A percentile compares a stretch with the other conserved stretches of the same genome.
phyloP scores from a whole-genome alignment of 768 basidiomycete species.

The Pholiota conissans region DNA sequence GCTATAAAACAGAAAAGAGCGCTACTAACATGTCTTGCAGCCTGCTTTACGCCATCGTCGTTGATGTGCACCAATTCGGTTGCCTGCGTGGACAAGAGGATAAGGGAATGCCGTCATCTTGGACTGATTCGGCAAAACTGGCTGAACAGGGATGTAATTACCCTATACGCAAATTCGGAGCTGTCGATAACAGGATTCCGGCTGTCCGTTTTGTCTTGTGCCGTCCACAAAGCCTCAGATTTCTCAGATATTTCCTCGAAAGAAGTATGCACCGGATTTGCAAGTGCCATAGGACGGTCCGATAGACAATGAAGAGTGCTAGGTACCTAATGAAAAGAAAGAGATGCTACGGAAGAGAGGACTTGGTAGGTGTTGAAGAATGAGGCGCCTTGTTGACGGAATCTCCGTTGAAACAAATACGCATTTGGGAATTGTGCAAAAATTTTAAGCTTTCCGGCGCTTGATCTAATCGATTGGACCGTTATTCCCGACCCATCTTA shows the following conservation, averaged over 20 bases:
- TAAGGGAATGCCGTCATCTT: constrained; percentile 10
- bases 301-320: neutral
- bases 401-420: neutral
- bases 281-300: neutral
- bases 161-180: constrained; percentile 58
- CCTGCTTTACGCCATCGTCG: constrained; percentile 57
- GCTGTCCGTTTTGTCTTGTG: constrained; percentile 19
- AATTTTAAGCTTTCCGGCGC: neutral
- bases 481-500: neutral
- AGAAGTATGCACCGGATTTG: neutral
- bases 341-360: neutral
- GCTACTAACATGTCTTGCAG: constrained; percentile 62
- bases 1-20: constrained; percentile 1
- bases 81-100: constrained; percentile 35
- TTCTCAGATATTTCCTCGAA: constrained; percentile 26
- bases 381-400: neutral
- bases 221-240: constrained; percentile 16
- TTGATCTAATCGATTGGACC: neutral
- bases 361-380: neutral
- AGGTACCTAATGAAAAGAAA: neutral
- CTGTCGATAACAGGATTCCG: constrained; percentile 61
- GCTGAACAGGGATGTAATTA: constrained; percentile 25
- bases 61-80: constrained; percentile 62
- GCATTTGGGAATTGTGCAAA: neutral
- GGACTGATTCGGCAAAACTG: neutral